Base-by-base conservation (phyloP, 164 flowering plant species). In the Vitis riparia region DNA sequence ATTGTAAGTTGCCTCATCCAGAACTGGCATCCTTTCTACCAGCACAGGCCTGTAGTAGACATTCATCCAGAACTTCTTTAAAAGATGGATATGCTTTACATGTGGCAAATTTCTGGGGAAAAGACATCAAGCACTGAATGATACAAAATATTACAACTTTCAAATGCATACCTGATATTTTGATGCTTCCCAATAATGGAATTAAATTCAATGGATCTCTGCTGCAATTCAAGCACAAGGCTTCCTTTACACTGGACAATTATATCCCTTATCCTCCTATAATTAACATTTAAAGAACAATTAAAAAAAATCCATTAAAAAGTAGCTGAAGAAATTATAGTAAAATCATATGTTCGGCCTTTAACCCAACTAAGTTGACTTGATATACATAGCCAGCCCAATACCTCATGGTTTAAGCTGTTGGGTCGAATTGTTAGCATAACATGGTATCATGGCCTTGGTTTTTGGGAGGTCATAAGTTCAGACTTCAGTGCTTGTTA, bases 11-110 rank as follows among this genome's bases (percentile, higher is more conserved):
- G 98, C 86, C 81, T 96, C 99, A 80, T 96, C 99, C 65, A 93
- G 83, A 74, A 91, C 97, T n/a, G 98, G 98, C 98, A 96, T 96
- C 72, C 94, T 85, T 80, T 96, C 99, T 67, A 93, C 84, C 80
- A 96, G 82, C 6, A 86, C 72, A 75, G 94, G 78, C 80, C 99
- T 96, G 85, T 69, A 81, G 85, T 69, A 81, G 1, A 67, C 55
- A 69, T 30, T 64, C 72, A 60, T 62, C 61, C 50, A 73, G 61
- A 57, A 77, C 65, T 53, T 64, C n/a, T n/a, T 62, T n/a, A 15
- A 62, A 49, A 51, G 49, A 62, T 30, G 37, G 55, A 50, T 7
- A n/a, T 19, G 57, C 59, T 52, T 14, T 9, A 55, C 62, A 4
- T 19, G 9, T 8, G 16, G 32, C 17, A 51, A 37, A 11, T 2